Evolutionary conservation across 2,329 filamentous ascomycete species (phyloP).

Genomic region (Penicillium sp.): DNA sequence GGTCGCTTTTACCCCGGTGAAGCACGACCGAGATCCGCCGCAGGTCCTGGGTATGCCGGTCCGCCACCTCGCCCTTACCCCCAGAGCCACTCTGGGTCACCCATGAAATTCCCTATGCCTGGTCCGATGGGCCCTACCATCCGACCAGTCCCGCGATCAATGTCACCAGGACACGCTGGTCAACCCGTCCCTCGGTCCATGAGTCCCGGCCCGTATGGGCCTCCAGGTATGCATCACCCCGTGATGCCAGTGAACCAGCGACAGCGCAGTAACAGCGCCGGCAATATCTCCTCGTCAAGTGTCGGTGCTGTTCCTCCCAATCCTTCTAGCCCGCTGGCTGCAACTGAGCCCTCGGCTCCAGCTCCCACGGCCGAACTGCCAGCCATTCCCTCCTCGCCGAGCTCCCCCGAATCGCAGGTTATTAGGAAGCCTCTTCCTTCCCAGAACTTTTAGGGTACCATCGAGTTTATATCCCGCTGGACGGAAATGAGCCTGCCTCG

Average conservation of each 20-base stretch:
- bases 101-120: slow-evolving; percentile 30
- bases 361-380: slow-evolving; percentile 37
- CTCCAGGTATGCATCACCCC: slow-evolving; percentile 37
- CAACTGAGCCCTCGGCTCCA: slow-evolving; percentile 12
- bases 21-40: slow-evolving; percentile 44
- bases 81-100: slow-evolving; percentile 27
- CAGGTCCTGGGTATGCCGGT: slow-evolving; percentile 27
- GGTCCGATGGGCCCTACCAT: slow-evolving; percentile 25
- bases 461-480: too few species aligned
- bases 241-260: slow-evolving; percentile 37
- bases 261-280: slow-evolving; percentile 43
- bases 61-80: slow-evolving; percentile 26
- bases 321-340: slow-evolving; percentile 28
- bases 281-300: slow-evolving; percentile 26
- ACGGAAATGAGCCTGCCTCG: slow-evolving; percentile 16
- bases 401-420: slow-evolving; percentile 39
- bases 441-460: background rate
- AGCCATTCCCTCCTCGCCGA: slow-evolving; percentile 41
- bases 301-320: slow-evolving; percentile 16
- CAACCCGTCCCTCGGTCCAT: slow-evolving; percentile 25
- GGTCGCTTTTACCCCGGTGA: slow-evolving; percentile 35
- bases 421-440: slow-evolving; percentile 54
- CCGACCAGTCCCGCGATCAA: slow-evolving; percentile 32
- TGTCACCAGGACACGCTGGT: slow-evolving; percentile 31
- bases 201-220: slow-evolving; percentile 44